Conservation (phyloP, 2,329 filamentous ascomycete species). For the Fusarium pininemorale region DNA sequence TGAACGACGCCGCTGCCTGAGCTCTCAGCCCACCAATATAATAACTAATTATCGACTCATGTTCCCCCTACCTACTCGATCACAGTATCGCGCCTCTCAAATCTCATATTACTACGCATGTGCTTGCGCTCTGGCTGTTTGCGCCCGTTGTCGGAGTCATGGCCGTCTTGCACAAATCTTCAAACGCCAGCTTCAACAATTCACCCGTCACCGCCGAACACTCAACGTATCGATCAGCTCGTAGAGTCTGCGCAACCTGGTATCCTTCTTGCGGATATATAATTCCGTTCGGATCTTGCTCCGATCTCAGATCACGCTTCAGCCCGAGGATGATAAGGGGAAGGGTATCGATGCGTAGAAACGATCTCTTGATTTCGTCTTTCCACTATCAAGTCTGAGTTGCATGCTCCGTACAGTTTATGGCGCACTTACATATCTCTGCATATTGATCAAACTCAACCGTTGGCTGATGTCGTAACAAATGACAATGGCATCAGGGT, state of each 20-base stretch:
- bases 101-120: slow-evolving; percentile 60
- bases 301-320: slow-evolving; percentile 68
- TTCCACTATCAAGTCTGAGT: slow-evolving; percentile 59
- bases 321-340: slow-evolving; percentile 67
- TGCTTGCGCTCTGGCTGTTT: slow-evolving; percentile 65
- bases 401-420: not conserved
- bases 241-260: slow-evolving; percentile 64
- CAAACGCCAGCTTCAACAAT: slow-evolving; percentile 65
- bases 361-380: slow-evolving; percentile 61
- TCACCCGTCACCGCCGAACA: slow-evolving; percentile 70
- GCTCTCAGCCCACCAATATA: slow-evolving; percentile 8
- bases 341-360: slow-evolving; percentile 57
- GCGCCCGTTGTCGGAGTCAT: slow-evolving; percentile 55
- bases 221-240: slow-evolving; percentile 71
- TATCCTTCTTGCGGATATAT: slow-evolving; percentile 71
- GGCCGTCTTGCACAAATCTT: slow-evolving; percentile 68
- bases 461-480: slow-evolving; percentile 71
- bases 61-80: not conserved
- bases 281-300: slow-evolving; percentile 66
- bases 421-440: slow-evolving; percentile 58
- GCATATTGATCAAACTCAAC: slow-evolving; percentile 66
- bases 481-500: slow-evolving; percentile 66
- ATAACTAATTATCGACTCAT: not conserved
- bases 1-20: slow-evolving; percentile 49
- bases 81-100: not conserved